A percentile compares a stretch with the other conserved stretches of the same genome.
Evolutionary conservation across 2,329 filamentous ascomycete species (phyloP).

Genomic region (Coniella lustricola): DNA sequence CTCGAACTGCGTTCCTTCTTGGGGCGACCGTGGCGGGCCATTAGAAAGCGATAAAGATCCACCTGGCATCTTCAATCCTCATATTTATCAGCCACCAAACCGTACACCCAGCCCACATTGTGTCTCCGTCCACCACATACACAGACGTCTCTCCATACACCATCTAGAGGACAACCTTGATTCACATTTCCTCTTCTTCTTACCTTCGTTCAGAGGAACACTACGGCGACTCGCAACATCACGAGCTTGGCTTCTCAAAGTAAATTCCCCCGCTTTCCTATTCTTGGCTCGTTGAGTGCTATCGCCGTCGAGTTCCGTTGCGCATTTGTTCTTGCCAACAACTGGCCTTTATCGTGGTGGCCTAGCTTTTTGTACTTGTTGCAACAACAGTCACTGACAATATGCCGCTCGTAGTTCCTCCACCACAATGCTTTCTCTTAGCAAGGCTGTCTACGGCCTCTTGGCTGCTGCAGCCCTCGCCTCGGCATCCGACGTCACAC

Average conservation of each 20-base stretch:
- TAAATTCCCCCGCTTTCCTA: neutral
- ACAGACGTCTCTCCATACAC: conserved; percentile 1
- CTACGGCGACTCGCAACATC: conserved; percentile 1
- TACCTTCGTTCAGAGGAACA: conserved; percentile 8
- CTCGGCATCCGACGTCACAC: conserved; percentile 72
- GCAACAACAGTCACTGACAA: neutral
- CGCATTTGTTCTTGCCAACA: too few relatives aligned
- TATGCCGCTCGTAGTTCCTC: neutral
- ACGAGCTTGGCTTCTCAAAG: conserved; percentile 2
- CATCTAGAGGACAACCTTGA: neutral
- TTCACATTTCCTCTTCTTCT: neutral
- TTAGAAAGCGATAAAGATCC: conserved; percentile 9
- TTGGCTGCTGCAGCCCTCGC: conserved; percentile 50
- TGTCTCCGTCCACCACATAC: neutral
- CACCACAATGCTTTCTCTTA: conserved; percentile 39
- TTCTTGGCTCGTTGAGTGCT: too few relatives aligned
- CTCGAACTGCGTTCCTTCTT: neutral
- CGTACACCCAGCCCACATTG: neutral
- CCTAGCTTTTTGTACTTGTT: too few relatives aligned
- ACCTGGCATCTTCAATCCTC: conserved; percentile 2
- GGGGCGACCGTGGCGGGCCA: neutral
- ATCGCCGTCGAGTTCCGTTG: conserved; percentile 2
- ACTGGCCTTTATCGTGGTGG: too few relatives aligned
- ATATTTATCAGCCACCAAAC: neutral
- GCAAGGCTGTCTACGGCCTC: conserved; percentile 46